Evolutionary conservation across 495 filamentous ascomycete genomes (phyloP).

Genomic region (Aspergillus indologenus): DNA sequence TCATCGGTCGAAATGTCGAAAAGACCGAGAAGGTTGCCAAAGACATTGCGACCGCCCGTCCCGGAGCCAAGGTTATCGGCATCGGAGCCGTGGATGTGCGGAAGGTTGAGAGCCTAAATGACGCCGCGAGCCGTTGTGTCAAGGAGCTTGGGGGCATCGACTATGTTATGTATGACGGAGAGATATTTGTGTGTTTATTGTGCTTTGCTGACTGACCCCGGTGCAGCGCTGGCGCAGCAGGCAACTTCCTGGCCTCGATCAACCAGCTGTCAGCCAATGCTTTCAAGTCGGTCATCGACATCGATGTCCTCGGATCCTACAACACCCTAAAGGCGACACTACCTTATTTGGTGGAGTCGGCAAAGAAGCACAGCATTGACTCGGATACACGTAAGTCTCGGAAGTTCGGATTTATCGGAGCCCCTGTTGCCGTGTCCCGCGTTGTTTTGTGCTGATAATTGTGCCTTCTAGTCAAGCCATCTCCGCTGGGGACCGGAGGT

Average conservation of each 20-base stretch:
- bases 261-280: constrained; percentile 77
- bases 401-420: neutral
- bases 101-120: constrained; percentile 61
- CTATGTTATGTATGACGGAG: constrained; percentile 73
- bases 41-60: constrained; percentile 74
- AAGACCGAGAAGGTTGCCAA: constrained; percentile 79
- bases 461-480: constrained; percentile 28
- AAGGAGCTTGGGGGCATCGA: constrained; percentile 83
- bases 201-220: neutral
- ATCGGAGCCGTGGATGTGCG: constrained; percentile 84
- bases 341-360: constrained; percentile 72
- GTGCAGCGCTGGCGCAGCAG: constrained; percentile 82
- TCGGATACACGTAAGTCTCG: constrained; percentile 40
- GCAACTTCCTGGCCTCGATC: constrained; percentile 93
- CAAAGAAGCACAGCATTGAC: constrained; percentile 54
- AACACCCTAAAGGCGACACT: constrained; percentile 92
- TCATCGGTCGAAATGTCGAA: constrained; percentile 84
- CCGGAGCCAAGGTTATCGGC: constrained; percentile 78
- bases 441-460: constrained; percentile 1
- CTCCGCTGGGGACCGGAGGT: constrained; percentile 61
- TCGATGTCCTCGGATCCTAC: constrained; percentile 89
- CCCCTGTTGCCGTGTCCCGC: too few relatives aligned
- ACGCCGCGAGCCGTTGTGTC: constrained; percentile 73
- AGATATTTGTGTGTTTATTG: constrained; percentile 4
- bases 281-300: constrained; percentile 95